These are phyloP conservation scores for Metschnikowia lunata DNA, from an alignment of 805 yeast genomes.

Conservation along the genomic window DNA sequence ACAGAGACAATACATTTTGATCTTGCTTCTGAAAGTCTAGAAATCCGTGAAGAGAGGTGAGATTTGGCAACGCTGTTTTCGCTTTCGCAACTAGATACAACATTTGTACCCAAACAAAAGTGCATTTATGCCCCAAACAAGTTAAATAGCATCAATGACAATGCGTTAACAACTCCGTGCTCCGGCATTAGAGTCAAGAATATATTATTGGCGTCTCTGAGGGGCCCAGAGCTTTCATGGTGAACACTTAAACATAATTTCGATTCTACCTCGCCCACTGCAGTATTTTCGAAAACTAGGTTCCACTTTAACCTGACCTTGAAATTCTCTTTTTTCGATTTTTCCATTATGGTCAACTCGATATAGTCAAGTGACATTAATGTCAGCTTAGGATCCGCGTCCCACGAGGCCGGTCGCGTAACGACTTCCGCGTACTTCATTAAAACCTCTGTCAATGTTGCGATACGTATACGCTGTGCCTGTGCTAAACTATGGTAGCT, in stretches of 20 bases:
- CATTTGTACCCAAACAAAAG: no score
- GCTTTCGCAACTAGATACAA: no score
- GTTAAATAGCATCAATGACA: slow-evolving; percentile 22
- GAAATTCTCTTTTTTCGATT: background rate
- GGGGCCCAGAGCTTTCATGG: slow-evolving; percentile 10
- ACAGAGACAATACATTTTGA: slow-evolving; percentile 21
- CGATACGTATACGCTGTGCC: slow-evolving; percentile 21
- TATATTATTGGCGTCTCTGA: slow-evolving; percentile 10
- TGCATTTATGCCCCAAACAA: slow-evolving; percentile 6
- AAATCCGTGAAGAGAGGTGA: no score
- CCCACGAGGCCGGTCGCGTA: slow-evolving; percentile 8
- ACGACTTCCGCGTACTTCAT: slow-evolving; percentile 16
- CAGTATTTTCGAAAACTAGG: slow-evolving; percentile 4
- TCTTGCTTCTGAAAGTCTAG: slow-evolving; percentile 22
- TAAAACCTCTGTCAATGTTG: slow-evolving; percentile 20
- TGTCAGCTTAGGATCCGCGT: background rate
- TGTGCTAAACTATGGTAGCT: slow-evolving; percentile 31
- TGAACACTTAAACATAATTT: slow-evolving; percentile 3
- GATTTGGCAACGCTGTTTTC: no score
- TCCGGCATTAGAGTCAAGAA: slow-evolving; percentile 21
- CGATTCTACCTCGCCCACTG: slow-evolving; percentile 8
- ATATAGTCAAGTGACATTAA: slow-evolving; percentile 10
- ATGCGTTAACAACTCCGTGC: slow-evolving; percentile 24
- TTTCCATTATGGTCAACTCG: slow-evolving; percentile 7
- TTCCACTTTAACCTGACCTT: slow-evolving; percentile 12